Conservation (phyloP, 768 basidiomycete genomes). For the Gelatoporia subvermispora region DNA sequence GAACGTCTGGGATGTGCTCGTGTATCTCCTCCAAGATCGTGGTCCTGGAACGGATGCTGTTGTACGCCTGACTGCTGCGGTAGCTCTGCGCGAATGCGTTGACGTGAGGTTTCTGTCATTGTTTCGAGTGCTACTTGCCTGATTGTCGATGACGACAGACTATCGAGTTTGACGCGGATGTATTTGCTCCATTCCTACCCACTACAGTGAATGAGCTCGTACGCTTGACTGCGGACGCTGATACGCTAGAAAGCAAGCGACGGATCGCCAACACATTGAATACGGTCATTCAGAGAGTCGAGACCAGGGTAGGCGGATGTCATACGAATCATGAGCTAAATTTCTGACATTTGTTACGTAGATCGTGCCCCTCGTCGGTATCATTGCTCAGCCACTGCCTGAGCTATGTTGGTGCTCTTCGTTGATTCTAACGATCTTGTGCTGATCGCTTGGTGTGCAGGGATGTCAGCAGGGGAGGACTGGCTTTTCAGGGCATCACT, state of each 20-base stretch:
- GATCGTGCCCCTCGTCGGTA: conserved; percentile 62
- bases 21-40: conserved; percentile 68
- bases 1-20: conserved; percentile 74
- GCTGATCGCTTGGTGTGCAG: conserved; percentile 31
- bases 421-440: background rate
- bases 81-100: conserved; percentile 75
- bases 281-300: conserved; percentile 54
- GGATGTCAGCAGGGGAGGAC: conserved; percentile 63
- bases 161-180: conserved; percentile 52
- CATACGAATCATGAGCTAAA: background rate
- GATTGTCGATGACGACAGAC: conserved; percentile 37
- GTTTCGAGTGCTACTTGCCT: conserved; percentile 5
- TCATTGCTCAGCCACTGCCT: conserved; percentile 63
- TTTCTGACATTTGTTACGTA: conserved; percentile 24
- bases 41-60: conserved; percentile 73
- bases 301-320: conserved; percentile 26
- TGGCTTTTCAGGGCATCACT: conserved; percentile 69
- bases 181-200: conserved; percentile 68
- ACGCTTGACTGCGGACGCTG: conserved; percentile 64
- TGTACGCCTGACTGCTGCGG: conserved; percentile 81
- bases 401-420: conserved; percentile 54
- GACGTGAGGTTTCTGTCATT: conserved; percentile 49
- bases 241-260: conserved; percentile 73
- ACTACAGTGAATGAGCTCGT: conserved; percentile 60
- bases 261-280: conserved; percentile 68